Percentiles rank a stretch among this genome's conserved stretches.
Evolutionary conservation across 2,329 filamentous ascomycete species (phyloP).

Genomic region (Phaeophleospora eucalypticola): DNA sequence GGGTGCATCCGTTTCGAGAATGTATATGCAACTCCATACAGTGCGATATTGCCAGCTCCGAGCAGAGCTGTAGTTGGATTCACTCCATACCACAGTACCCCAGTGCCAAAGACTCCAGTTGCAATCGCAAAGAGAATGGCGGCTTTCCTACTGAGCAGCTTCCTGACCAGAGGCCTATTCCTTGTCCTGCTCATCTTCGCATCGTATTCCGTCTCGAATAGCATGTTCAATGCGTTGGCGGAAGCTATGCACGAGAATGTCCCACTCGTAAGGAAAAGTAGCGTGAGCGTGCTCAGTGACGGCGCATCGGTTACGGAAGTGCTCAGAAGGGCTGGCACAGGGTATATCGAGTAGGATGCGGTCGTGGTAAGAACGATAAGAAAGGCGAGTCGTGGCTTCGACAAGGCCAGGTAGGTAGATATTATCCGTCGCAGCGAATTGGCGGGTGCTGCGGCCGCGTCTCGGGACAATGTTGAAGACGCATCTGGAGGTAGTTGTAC

Average conservation of each 20-base stretch:
- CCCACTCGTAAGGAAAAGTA: slow-evolving; percentile 81
- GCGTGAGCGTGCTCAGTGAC: slow-evolving; percentile 82
- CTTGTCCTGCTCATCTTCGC: slow-evolving; percentile 90
- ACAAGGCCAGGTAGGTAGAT: slow-evolving; percentile 80
- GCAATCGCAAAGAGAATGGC: slow-evolving; percentile 76
- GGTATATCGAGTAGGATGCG: slow-evolving; percentile 87
- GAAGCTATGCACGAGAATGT: slow-evolving; percentile 85
- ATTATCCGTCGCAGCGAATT: slow-evolving; percentile 61
- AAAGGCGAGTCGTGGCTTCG: slow-evolving; percentile 91
- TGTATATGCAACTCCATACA: slow-evolving; percentile 92
- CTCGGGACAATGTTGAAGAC: slow-evolving; percentile 55
- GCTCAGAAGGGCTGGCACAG: slow-evolving; percentile 78
- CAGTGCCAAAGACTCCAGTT: slow-evolving; percentile 65
- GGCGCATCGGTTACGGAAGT: slow-evolving; percentile 64
- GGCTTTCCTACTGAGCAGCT: slow-evolving; percentile 65
- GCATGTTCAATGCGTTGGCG: slow-evolving; percentile 95
- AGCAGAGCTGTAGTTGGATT: slow-evolving; percentile 90
- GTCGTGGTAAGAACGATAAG: slow-evolving; percentile 89
- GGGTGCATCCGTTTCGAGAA: slow-evolving; percentile 83
- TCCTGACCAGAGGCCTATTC: slow-evolving; percentile 81
- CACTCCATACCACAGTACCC: slow-evolving; percentile 78
- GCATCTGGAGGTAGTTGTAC: slow-evolving; percentile 53
- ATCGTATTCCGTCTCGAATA: slow-evolving; percentile 86
- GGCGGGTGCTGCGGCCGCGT: slow-evolving; percentile 54
- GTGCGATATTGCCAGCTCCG: slow-evolving; percentile 74